Base-by-base conservation (phyloP, 73 alveolate species). In the Blepharisma stoltei region DNA sequence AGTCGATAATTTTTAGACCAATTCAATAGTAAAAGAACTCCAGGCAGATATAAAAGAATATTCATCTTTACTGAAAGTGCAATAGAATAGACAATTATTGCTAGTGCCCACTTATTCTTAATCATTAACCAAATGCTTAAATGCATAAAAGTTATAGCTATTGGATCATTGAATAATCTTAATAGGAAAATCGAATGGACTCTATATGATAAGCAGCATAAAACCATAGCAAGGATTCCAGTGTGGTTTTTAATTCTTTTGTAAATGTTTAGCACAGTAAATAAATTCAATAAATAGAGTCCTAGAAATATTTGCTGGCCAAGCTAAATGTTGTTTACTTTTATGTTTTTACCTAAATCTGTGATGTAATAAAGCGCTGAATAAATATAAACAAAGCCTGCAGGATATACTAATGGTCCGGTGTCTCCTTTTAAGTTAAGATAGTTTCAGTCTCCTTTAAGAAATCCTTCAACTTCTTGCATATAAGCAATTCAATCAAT, bases 401-500 rank as follows among this genome's bases (percentile, higher is more conserved):
- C 92, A 5, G 93, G 93, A 68, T 88, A 88, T 37, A 88, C 95
- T 6, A 70, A 75, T 3, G 95, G 95, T 37, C 95, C 95, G 6
- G 92, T 84, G 14, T 45, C 46, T 6, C 88, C 91, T 73, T 70
- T 75, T 67, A 85, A 55, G 66, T 88, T 85, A 7, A 48, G 43
- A 70, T 88, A 88, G 78, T 75, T 78, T 25, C 81, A 11, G 25
- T 88, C 92, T 4, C 95, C 95, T 23, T 18, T 49, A 11, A 88
- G 75, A 79, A 79, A 88, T 6, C 54, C 52, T 60, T 81, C 78
- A 14, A 68, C 80, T 76, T 88, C 81, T 55, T 84, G 77, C 92
- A 88, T 88, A 70, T 88, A 88, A n/a, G 95, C 92, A 6, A 45
- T 79, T 90, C 92, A 88, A 65, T 87, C 95, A 0, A 87, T 84